Conservation (phyloP, 2,329 filamentous ascomycete species). For the Colletotrichum salicis region DNA sequence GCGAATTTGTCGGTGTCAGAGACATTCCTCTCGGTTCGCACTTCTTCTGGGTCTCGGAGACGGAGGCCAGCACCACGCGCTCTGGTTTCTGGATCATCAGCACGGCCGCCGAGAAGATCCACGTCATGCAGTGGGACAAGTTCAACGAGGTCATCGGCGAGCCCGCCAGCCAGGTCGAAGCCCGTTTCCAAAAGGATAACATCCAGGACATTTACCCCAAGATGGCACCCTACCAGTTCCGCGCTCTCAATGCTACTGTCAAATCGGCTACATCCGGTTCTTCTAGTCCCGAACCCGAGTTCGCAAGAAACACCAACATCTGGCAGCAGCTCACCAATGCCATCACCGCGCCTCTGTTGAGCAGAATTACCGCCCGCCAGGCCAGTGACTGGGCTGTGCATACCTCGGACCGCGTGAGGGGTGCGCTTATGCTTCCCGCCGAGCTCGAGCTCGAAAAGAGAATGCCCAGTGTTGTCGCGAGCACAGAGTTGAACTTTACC, state of each 20-base stretch:
- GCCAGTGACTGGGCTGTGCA: slow-evolving; percentile 61
- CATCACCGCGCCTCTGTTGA: slow-evolving; percentile 57
- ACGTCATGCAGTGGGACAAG: slow-evolving; percentile 65
- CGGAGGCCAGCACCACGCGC: slow-evolving; percentile 58
- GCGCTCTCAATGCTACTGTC: slow-evolving; percentile 39
- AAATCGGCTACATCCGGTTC: slow-evolving; percentile 17
- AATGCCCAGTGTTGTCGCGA: slow-evolving; percentile 44
- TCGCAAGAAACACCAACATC: slow-evolving; percentile 46
- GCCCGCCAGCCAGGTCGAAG: slow-evolving; percentile 56
- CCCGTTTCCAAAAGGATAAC: slow-evolving; percentile 54
- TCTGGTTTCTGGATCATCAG: slow-evolving; percentile 68
- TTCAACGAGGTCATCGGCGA: slow-evolving; percentile 65
- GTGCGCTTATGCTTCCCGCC: slow-evolving; percentile 50
- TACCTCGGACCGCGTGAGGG: slow-evolving; percentile 62
- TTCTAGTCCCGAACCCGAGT: slow-evolving; percentile 39
- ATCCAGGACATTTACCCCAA: slow-evolving; percentile 51
- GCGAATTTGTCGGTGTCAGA: slow-evolving; percentile 63
- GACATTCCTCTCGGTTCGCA: slow-evolving; percentile 67
- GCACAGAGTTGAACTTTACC: slow-evolving; percentile 58
- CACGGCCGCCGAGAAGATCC: slow-evolving; percentile 46
- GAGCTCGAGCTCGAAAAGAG: slow-evolving; percentile 53
- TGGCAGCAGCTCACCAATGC: slow-evolving; percentile 64
- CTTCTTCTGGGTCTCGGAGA: slow-evolving; percentile 68
- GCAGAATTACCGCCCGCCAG: slow-evolving; percentile 56
- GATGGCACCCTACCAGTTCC: slow-evolving; percentile 58